phyloP scores from a whole-genome alignment of 2,329 filamentous ascomycete genomes.

The Aspergillus latus region DNA sequence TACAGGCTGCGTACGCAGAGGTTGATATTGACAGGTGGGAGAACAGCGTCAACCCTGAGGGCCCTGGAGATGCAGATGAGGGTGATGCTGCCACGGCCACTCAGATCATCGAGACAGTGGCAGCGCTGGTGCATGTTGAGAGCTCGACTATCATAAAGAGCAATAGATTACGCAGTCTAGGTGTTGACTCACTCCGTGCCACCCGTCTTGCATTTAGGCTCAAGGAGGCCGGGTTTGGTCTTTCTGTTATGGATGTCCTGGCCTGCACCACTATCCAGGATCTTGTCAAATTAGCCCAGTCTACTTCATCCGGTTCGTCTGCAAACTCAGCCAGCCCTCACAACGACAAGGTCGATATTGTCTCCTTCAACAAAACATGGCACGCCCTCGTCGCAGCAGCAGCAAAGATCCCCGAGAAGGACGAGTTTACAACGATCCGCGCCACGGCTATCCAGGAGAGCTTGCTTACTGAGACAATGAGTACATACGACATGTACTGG shows the following conservation, averaged over 20 bases:
- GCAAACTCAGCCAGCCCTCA: background rate
- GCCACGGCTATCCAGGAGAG: constrained; percentile 41
- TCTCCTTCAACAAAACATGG: constrained; percentile 27
- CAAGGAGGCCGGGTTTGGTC: constrained; percentile 23
- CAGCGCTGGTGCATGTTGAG: constrained; percentile 24
- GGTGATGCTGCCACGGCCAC: background rate
- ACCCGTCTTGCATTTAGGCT: constrained; percentile 30
- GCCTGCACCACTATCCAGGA: constrained; percentile 31
- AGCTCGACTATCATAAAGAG: constrained; percentile 21
- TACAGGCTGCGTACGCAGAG: constrained; percentile 25
- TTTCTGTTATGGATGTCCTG: constrained; percentile 33
- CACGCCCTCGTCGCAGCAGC: constrained; percentile 14
- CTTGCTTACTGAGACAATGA: constrained; percentile 42
- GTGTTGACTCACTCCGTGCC: constrained; percentile 35
- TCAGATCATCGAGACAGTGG: constrained; percentile 25
- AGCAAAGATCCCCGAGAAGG: constrained; percentile 14
- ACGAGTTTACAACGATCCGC: constrained; percentile 26
- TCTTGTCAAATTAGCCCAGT: constrained; percentile 20
- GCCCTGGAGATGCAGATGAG: background rate
- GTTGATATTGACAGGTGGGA: constrained; percentile 33
- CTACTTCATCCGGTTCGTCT: background rate
- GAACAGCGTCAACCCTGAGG: constrained; percentile 21
- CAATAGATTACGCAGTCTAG: constrained; percentile 29
- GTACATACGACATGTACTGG: constrained; percentile 41
- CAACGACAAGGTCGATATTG: constrained; percentile 18